These are phyloP conservation scores for Heterobasidion annosum DNA, from an alignment of 1,284 basidiomycete genomes.

Conservation along the genomic window DNA sequence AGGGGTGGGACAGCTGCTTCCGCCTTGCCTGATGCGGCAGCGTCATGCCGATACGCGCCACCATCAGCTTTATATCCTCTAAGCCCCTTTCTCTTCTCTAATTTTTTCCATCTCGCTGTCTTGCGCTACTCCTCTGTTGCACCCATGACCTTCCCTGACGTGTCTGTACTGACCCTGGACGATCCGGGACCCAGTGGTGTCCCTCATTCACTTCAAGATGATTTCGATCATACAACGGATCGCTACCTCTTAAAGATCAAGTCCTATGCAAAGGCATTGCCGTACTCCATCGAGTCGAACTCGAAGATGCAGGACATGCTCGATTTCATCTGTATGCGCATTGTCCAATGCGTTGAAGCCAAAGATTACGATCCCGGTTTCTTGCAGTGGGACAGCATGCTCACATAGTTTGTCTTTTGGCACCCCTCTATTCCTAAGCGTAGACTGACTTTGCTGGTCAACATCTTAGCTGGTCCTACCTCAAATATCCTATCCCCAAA, in stretches of 20 bases:
- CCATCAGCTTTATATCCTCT: not conserved
- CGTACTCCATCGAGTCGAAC: conserved; percentile 77
- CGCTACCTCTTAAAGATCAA: conserved; percentile 47
- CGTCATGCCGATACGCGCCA: not conserved
- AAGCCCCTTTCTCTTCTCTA: not conserved
- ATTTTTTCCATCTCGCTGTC: conserved; percentile 1
- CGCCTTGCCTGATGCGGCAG: no score
- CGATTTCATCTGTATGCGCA: conserved; percentile 65
- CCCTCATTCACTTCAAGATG: conserved; percentile 21
- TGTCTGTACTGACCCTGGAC: conserved; percentile 34
- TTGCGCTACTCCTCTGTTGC: conserved; percentile 5
- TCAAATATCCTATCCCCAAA: conserved; percentile 83
- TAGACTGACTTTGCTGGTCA: conserved; percentile 4
- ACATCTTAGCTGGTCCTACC: conserved; percentile 59
- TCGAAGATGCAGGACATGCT: conserved; percentile 76
- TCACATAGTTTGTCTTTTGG: conserved; percentile 47
- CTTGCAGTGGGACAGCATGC: conserved; percentile 70
- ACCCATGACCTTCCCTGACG: conserved; percentile 40
- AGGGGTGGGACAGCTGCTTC: no score
- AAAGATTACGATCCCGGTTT: conserved; percentile 76
- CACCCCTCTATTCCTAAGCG: conserved; percentile 2
- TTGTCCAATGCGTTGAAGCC: conserved; percentile 69
- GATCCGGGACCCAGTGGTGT: conserved; percentile 23
- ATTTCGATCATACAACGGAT: conserved; percentile 30
- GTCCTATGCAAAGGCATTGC: conserved; percentile 55